Base-by-base conservation (phyloP, 2,329 filamentous ascomycete genomes). In the Neonectria coccinea region DNA sequence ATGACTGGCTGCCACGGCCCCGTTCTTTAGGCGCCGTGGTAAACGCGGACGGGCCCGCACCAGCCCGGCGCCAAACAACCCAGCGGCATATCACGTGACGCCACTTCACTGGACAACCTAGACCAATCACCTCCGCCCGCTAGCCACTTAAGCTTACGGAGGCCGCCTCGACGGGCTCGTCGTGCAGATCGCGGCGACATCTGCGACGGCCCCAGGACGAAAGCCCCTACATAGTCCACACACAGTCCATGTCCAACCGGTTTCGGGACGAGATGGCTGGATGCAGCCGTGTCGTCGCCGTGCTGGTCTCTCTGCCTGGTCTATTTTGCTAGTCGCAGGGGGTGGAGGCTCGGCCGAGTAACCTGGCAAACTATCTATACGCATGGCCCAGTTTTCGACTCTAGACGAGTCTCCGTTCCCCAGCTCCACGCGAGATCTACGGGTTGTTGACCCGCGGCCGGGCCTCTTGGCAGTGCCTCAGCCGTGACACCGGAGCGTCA, bases 1-100 rank as follows among this genome's bases (percentile, higher is more conserved):
- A 56, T 73, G 70, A 73, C 57, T 73, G 71, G 71, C 67, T 68
- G 62, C 42, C 47, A 67, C 62, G 63, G 44, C 53, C 56, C 56
- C 51, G 22, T 47, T 41, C 5, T 33, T 52, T 67, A 71, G 61
- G 58, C 70, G 70, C 67, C 56, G 25, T 52, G 18, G 12, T 64
- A 59, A 39, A 48, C 55, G 61, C 61, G 61, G 42, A 33, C 27
- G 55, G 41, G 41, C 27, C 36, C 33, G 39, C 44, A 55, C 42
- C 27, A 27, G 22, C 10, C 41, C 12, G 56, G 55, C 62, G 65
- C 57, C 58, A 67, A 62, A 27, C 18, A 16, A 5, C 33, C 33
- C 55, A 57, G 39, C 55, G 29, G 48, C 9, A n/a, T 18, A 18
- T 64, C 62, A 64, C 62, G 62, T 64, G 62, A 56, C n/a, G 22